A percentile compares a stretch with the other conserved stretches of the same genome.
These are phyloP conservation scores for Protomyces pachydermus DNA, from an alignment of 1,139 yeast genomes.

Conservation along the genomic window DNA sequence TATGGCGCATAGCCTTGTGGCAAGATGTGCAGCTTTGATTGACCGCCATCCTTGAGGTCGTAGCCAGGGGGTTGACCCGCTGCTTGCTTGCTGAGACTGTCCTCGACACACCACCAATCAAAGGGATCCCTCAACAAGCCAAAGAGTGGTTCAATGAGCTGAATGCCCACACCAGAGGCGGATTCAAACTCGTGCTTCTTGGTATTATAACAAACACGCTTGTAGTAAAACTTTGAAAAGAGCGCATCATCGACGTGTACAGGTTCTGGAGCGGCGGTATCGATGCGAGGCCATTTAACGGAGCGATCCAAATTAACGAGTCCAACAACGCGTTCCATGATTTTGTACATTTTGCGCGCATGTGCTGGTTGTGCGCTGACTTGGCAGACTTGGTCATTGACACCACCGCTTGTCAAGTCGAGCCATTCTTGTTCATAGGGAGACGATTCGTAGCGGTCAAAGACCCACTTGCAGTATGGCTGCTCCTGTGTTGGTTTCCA, in stretches of 20 bases:
- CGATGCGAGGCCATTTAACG: background rate
- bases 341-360: background rate
- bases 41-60: background rate
- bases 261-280: conserved; percentile 4
- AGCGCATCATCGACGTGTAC: background rate
- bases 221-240: conserved; percentile 19
- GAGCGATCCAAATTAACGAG: background rate
- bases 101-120: conserved; percentile 6
- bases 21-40: conserved; percentile 16
- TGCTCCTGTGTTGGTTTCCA: background rate
- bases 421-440: conserved; percentile 10
- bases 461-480: conserved; percentile 15
- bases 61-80: background rate
- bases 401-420: conserved; percentile 2
- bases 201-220: conserved; percentile 5
- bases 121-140: conserved; percentile 23
- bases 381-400: conserved; percentile 3
- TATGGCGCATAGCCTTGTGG: conserved; percentile 22
- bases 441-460: conserved; percentile 17
- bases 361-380: background rate
- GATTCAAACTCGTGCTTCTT: background rate
- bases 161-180: conserved; percentile 9
- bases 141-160: conserved; percentile 23
- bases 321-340: background rate
- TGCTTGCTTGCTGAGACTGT: background rate